These are phyloP conservation scores for Solanum sparsipilum DNA, from an alignment of 257 asterid genomes.

Conservation along the genomic window DNA sequence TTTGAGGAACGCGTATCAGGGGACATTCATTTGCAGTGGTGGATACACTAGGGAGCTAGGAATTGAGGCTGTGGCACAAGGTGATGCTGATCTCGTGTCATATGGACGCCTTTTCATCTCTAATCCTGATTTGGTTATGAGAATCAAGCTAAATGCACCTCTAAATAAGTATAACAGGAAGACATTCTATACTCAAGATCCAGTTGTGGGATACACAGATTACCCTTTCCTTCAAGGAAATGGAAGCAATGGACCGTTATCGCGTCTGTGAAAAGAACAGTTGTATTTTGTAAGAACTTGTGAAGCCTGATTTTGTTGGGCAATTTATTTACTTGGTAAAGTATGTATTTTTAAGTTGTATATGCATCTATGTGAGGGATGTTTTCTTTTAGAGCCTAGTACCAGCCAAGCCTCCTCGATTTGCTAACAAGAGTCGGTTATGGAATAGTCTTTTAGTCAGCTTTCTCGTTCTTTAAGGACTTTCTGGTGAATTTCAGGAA, in stretches of 20 bases:
- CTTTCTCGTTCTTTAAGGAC: neutral
- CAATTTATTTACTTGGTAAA: neutral
- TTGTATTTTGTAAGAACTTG: neutral
- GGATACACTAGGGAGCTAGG: slow-evolving; percentile 62
- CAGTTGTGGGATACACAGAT: slow-evolving; percentile 57
- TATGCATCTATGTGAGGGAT: neutral
- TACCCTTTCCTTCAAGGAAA: slow-evolving; percentile 34
- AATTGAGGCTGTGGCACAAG: slow-evolving; percentile 40
- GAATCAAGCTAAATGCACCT: slow-evolving; percentile 43
- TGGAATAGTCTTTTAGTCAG: neutral
- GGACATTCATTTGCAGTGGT: slow-evolving; percentile 60
- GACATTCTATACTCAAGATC: slow-evolving; percentile 61
- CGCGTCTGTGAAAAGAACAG: slow-evolving; percentile 20
- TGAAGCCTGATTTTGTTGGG: neutral
- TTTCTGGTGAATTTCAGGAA: neutral
- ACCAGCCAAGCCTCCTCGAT: neutral
- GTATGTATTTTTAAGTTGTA: neutral
- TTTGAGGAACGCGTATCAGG: slow-evolving; percentile 52
- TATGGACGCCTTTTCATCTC: slow-evolving; percentile 52
- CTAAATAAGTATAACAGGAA: slow-evolving; percentile 40
- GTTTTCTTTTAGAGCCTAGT: neutral
- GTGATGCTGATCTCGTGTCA: slow-evolving; percentile 56
- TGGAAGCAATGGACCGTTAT: slow-evolving; percentile 7
- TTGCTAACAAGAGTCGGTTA: neutral
- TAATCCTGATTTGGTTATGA: slow-evolving; percentile 54